Conservation (phyloP, 2,329 filamentous ascomycete species). For the Cladophialophora bantiana region DNA sequence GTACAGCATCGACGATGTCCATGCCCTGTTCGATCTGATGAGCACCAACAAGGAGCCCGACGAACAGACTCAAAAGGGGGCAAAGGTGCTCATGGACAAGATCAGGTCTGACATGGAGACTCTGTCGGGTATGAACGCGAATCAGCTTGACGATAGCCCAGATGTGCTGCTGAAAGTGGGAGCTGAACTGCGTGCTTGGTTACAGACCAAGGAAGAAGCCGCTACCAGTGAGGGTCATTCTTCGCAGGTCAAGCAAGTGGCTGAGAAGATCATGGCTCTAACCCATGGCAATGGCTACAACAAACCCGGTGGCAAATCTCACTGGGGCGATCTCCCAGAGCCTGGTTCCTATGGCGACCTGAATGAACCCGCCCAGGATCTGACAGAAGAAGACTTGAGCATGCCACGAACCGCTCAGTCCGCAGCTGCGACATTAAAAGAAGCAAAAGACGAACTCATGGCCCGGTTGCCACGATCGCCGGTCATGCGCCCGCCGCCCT, state of each 20-base stretch:
- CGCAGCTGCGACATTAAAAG: constrained; percentile 58
- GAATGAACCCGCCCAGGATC: constrained; percentile 47
- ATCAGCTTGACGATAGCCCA: constrained; percentile 39
- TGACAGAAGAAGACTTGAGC: constrained; percentile 54
- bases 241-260: constrained; percentile 8
- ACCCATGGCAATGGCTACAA: constrained; percentile 53
- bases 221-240: constrained; percentile 3
- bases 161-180: constrained; percentile 45
- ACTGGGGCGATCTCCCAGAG: constrained; percentile 54
- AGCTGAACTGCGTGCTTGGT: constrained; percentile 40
- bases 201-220: constrained; percentile 23
- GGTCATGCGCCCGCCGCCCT: constrained; percentile 34
- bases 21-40: constrained; percentile 43
- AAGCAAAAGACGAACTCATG: constrained; percentile 60
- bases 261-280: constrained; percentile 39
- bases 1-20: constrained; percentile 42
- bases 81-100: constrained; percentile 56
- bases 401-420: constrained; percentile 57
- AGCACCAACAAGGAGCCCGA: constrained; percentile 38
- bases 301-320: constrained; percentile 51
- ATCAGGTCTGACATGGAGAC: constrained; percentile 59
- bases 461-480: constrained; percentile 52
- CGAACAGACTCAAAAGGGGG: constrained; percentile 48
- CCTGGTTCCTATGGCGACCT: constrained; percentile 51
- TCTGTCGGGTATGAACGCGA: constrained; percentile 43